Evolutionary conservation across 1,139 yeast species (phyloP).

Genomic region (Suhomyces bribrorum): DNA sequence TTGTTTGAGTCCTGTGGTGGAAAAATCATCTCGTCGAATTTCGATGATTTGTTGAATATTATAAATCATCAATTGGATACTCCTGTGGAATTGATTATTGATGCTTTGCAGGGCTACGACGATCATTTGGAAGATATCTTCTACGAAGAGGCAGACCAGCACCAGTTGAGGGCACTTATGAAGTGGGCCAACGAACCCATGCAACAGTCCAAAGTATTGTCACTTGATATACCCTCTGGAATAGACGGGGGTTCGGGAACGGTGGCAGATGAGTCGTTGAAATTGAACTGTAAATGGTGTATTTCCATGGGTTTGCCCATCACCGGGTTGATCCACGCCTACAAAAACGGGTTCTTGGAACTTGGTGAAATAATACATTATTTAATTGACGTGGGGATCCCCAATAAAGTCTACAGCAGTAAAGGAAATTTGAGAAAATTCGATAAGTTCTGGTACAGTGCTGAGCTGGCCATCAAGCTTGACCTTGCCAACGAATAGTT

Average conservation of each 20-base stretch:
- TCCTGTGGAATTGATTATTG: constrained; percentile 77
- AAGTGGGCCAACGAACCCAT: constrained; percentile 68
- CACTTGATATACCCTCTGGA: constrained; percentile 83
- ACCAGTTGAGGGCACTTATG: constrained; percentile 47
- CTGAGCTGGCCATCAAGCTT: constrained; percentile 35
- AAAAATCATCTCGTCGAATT: constrained; percentile 39
- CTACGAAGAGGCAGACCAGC: constrained; percentile 42
- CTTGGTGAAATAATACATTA: constrained; percentile 52
- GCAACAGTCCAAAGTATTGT: constrained; percentile 53
- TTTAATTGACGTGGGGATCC: constrained; percentile 75
- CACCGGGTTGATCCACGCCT: constrained; percentile 63
- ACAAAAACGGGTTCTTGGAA: constrained; percentile 44
- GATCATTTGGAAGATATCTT: constrained; percentile 57
- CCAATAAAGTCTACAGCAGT: constrained; percentile 47
- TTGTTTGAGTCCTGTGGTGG: constrained; percentile 54
- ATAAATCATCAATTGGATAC: constrained; percentile 54
- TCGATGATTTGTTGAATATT: constrained; percentile 32
- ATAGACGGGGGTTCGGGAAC: constrained; percentile 84
- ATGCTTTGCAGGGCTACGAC: constrained; percentile 83
- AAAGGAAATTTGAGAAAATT: constrained; percentile 46
- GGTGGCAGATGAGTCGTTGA: constrained; percentile 29
- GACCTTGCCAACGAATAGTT: constrained; percentile 20
- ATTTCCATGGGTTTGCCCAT: constrained; percentile 77
- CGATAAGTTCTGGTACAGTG: constrained; percentile 46
- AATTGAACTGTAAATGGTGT: constrained; percentile 50